Percentiles rank a stretch among this genome's conserved stretches.
These are phyloP conservation scores for Beauveria bassiana DNA, from an alignment of 2,329 filamentous ascomycete species.

Conservation along the genomic window DNA sequence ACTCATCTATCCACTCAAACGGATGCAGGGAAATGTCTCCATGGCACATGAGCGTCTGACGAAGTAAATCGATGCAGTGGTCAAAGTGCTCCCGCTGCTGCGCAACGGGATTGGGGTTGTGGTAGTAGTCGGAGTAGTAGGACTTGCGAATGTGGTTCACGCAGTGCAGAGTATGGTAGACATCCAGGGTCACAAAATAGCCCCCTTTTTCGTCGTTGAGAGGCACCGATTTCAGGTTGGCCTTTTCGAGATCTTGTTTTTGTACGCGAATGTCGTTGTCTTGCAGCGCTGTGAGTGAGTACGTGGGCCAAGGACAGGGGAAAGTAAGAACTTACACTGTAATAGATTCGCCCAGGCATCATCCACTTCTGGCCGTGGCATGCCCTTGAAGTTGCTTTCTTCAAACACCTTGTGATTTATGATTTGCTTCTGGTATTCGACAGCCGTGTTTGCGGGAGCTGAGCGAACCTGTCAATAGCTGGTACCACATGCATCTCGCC, in stretches of 20 bases:
- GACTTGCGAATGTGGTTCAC: constrained; percentile 13
- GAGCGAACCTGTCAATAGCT: neutral
- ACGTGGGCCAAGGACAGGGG: neutral
- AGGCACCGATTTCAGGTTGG: constrained; percentile 6
- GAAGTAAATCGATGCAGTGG: constrained; percentile 15
- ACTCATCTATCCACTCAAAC: constrained; percentile 12
- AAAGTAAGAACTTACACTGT: neutral
- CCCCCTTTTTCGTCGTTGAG: constrained; percentile 12
- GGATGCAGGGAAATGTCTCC: constrained; percentile 11
- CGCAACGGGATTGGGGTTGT: constrained; percentile 11
- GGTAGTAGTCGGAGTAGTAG: constrained; percentile 13
- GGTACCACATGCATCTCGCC: neutral
- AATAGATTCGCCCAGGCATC: constrained; percentile 7
- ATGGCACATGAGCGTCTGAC: constrained; percentile 16
- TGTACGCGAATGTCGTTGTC: constrained; percentile 9
- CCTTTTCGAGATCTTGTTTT: constrained; percentile 10
- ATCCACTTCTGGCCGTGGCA: constrained; percentile 7
- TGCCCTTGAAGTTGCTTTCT: constrained; percentile 4
- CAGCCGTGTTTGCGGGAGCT: constrained; percentile 7
- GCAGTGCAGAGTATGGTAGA: constrained; percentile 13
- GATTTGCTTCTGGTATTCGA: constrained; percentile 6
- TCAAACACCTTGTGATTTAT: constrained; percentile 5
- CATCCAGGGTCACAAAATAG: constrained; percentile 12
- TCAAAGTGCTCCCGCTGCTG: constrained; percentile 13
- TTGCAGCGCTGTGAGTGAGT: neutral